Percentiles rank a stretch among this genome's conserved stretches.
Conservation (phyloP, 768 basidiomycete species). For the Pholiota microspora region DNA sequence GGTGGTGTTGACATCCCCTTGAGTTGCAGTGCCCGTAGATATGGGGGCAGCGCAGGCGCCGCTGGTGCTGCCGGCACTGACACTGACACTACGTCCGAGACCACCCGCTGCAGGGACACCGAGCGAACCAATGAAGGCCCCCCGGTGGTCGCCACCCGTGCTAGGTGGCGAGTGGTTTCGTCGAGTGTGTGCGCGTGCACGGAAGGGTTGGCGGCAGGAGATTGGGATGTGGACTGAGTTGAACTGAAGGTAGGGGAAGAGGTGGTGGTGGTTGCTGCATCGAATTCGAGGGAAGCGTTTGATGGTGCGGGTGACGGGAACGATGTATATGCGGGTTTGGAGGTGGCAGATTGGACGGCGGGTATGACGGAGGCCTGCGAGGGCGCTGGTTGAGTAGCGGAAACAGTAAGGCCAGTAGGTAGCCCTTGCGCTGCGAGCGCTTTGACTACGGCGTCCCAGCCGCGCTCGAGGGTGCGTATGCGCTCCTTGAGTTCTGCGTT, state of each 20-base stretch:
- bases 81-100: constrained; percentile 22
- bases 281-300: constrained; percentile 34
- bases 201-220: constrained; percentile 23
- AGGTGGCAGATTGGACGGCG: constrained; percentile 15
- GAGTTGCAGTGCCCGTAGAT: constrained; percentile 21
- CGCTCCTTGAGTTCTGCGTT: constrained; percentile 76
- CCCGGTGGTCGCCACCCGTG: constrained; percentile 91
- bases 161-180: constrained; percentile 93
- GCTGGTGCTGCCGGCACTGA: constrained; percentile 17
- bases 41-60: constrained; percentile 17
- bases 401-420: constrained; percentile 39
- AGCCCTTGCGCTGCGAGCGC: constrained; percentile 70
- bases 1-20: constrained; percentile 35
- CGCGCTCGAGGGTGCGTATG: constrained; percentile 74
- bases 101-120: constrained; percentile 96
- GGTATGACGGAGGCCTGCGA: constrained; percentile 25
- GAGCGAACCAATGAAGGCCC: constrained; percentile 43
- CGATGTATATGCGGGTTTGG: constrained; percentile 21
- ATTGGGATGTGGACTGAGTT: too few relatives aligned
- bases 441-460: constrained; percentile 80
- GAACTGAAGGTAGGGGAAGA: constrained; percentile 34
- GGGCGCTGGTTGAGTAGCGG: constrained; percentile 21
- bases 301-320: constrained; percentile 44
- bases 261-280: constrained; percentile 22
- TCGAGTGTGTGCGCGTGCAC: constrained; percentile 28